A percentile compares a stretch with the other conserved stretches of the same genome.
These are phyloP conservation scores for Xylaria multiplex DNA, from an alignment of 2,329 filamentous ascomycete species.

Conservation along the genomic window DNA sequence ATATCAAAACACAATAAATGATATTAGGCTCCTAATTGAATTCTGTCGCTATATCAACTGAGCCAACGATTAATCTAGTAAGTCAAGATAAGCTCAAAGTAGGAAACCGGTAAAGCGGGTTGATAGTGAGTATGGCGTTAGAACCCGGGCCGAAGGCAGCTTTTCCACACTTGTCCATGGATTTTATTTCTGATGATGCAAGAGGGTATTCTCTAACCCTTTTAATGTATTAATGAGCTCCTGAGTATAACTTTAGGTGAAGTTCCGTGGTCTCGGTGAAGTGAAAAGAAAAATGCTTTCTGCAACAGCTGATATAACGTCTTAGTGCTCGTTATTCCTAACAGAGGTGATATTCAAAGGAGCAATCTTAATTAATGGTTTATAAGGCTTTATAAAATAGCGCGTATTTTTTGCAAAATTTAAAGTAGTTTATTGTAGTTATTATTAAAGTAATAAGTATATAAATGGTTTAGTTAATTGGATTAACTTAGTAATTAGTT, in stretches of 20 bases:
- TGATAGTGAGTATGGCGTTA: too few species aligned
- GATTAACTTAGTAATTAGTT: too few species aligned
- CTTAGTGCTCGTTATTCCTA: slow-evolving; percentile 48
- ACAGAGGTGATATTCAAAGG: slow-evolving; percentile 45
- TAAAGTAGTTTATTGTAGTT: slow-evolving; percentile 49
- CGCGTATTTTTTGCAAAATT: slow-evolving; percentile 44
- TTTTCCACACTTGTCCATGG: neutral
- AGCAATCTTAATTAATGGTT: slow-evolving; percentile 42
- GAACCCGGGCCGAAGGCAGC: too few species aligned
- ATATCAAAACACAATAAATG: too few species aligned
- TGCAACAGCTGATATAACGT: slow-evolving; percentile 45
- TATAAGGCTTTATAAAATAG: slow-evolving; percentile 45
- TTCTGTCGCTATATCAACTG: too few species aligned
- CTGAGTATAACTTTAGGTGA: too few species aligned
- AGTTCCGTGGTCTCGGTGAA: slow-evolving; percentile 42
- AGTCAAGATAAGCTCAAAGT: too few species aligned
- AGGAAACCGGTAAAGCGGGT: too few species aligned
- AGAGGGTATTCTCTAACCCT: slow-evolving; percentile 35
- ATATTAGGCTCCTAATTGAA: too few species aligned
- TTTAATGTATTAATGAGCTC: slow-evolving; percentile 35
- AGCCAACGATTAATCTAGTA: too few species aligned
- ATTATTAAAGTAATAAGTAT: too few species aligned
- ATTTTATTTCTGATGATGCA: neutral
- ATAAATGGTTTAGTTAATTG: too few species aligned
- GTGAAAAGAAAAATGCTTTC: slow-evolving; percentile 47